Conservation (phyloP, 176 grass and related monocot genomes). For the Pontederia paniculata region DNA sequence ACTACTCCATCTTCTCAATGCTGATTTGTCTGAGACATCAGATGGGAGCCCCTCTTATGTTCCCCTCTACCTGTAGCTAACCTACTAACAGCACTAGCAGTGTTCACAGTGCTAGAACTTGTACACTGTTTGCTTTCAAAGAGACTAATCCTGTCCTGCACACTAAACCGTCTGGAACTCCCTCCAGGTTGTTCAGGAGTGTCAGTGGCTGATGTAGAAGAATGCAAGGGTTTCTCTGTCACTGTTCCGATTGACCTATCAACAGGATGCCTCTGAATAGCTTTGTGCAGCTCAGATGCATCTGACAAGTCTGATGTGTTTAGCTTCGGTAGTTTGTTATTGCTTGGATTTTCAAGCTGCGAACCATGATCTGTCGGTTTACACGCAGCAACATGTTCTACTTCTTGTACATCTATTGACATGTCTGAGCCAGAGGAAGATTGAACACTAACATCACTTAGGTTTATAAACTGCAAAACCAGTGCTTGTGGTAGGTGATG, state of each 20-base stretch:
- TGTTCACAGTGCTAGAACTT: constrained; percentile 43
- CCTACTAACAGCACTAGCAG: constrained; percentile 30
- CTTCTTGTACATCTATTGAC: constrained; percentile 75
- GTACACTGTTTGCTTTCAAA: constrained; percentile 81
- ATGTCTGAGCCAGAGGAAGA: constrained; percentile 89
- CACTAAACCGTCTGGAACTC: constrained; percentile 58
- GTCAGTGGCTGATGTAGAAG: constrained; percentile 1
- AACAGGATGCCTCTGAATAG: not conserved
- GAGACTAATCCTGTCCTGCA: constrained; percentile 89
- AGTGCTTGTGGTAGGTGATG: constrained; percentile 21
- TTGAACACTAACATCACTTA: constrained; percentile 47
- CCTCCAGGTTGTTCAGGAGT: constrained; percentile 8
- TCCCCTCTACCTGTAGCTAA: constrained; percentile 52
- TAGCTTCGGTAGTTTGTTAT: not conserved
- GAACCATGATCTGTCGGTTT: not conserved
- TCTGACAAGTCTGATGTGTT: not conserved
- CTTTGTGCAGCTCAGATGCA: constrained; percentile 6
- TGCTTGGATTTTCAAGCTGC: not conserved
- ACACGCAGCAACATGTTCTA: constrained; percentile 13
- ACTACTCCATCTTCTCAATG: constrained; percentile 76
- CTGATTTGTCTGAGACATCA: constrained; percentile 65
- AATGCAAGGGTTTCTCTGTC: constrained; percentile 23
- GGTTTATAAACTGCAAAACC: constrained; percentile 44
- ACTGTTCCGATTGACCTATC: constrained; percentile 32
- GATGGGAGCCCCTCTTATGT: constrained; percentile 80